Evolutionary conservation across 2,329 filamentous ascomycete species (phyloP).

Genomic region (Arthrobotrys conoides): DNA sequence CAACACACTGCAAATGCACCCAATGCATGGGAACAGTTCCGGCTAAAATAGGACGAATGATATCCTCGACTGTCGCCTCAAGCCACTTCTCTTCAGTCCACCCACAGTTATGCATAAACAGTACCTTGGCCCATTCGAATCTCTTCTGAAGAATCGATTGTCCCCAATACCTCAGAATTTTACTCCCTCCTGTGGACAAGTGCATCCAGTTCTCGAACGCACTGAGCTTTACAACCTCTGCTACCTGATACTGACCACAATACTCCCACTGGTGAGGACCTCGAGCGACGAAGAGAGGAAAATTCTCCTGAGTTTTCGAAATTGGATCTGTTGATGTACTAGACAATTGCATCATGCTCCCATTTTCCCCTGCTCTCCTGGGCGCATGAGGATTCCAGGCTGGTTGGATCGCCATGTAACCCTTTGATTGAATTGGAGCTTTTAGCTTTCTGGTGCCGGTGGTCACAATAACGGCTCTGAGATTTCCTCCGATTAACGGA

Average conservation of each 20-base stretch:
- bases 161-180: conserved; percentile 46
- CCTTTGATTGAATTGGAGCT: conserved; percentile 45
- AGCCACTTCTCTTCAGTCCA: conserved; percentile 44
- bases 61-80: conserved; percentile 1
- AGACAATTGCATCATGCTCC: conserved; percentile 50
- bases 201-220: conserved; percentile 44
- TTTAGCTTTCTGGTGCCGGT: not conserved
- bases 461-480: conserved; percentile 3
- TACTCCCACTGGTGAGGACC: conserved; percentile 47
- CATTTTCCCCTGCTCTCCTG: conserved; percentile 38
- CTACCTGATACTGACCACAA: conserved; percentile 48
- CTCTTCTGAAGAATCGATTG: conserved; percentile 35
- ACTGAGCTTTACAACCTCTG: conserved; percentile 33
- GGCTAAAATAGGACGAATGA: conserved; percentile 14
- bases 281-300: conserved; percentile 46
- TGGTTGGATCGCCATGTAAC: conserved; percentile 47
- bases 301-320: conserved; percentile 29
- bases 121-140: conserved; percentile 44
- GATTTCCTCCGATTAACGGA: conserved; percentile 42
- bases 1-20: conserved; percentile 53
- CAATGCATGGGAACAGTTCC: conserved; percentile 47
- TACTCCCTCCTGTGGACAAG: conserved; percentile 7
- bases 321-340: conserved; percentile 23
- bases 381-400: conserved; percentile 56
- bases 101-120: conserved; percentile 30